Evolutionary conservation across 1,284 basidiomycete genomes (phyloP).

Genomic region (Sporisorium exsertum): DNA sequence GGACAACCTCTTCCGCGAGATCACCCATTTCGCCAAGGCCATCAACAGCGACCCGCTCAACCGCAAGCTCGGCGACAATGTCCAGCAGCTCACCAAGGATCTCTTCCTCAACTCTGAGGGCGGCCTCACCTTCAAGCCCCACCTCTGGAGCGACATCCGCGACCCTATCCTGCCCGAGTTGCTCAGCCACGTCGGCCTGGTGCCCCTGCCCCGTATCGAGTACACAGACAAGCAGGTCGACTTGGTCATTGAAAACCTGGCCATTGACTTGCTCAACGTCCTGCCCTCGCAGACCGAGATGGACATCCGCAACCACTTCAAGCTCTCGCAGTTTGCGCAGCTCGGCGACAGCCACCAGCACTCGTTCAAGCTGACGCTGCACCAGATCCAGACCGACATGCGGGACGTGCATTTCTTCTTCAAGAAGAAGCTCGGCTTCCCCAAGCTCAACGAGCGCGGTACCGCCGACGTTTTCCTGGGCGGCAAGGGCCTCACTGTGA

Average conservation of each 20-base stretch:
- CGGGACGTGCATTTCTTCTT: slow-evolving; percentile 86
- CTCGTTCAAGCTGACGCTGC: slow-evolving; percentile 66
- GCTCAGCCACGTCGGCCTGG: slow-evolving; percentile 78
- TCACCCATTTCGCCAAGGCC: slow-evolving; percentile 82
- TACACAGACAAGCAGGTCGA: slow-evolving; percentile 72
- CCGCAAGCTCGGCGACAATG: slow-evolving; percentile 82
- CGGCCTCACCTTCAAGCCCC: slow-evolving; percentile 83
- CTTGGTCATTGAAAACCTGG: slow-evolving; percentile 88
- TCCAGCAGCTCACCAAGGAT: slow-evolving; percentile 83
- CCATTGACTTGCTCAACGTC: slow-evolving; percentile 79
- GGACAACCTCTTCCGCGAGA: slow-evolving; percentile 80
- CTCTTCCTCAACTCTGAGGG: slow-evolving; percentile 75
- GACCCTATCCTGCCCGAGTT: slow-evolving; percentile 83
- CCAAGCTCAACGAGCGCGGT: slow-evolving; percentile 87
- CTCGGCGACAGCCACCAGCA: slow-evolving; percentile 58
- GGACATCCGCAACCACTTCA: slow-evolving; percentile 85
- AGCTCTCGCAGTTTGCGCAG: slow-evolving; percentile 73
- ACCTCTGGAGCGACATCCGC: slow-evolving; percentile 85
- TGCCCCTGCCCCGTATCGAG: slow-evolving; percentile 77
- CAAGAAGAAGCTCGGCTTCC: slow-evolving; percentile 74
- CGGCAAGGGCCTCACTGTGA: slow-evolving; percentile 77
- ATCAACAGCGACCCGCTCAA: slow-evolving; percentile 88
- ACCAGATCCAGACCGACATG: slow-evolving; percentile 94
- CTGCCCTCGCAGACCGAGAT: slow-evolving; percentile 78
- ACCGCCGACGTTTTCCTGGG: slow-evolving; percentile 89